Conservation (phyloP, 257 asterid genomes). For the Apocynum venetum region DNA sequence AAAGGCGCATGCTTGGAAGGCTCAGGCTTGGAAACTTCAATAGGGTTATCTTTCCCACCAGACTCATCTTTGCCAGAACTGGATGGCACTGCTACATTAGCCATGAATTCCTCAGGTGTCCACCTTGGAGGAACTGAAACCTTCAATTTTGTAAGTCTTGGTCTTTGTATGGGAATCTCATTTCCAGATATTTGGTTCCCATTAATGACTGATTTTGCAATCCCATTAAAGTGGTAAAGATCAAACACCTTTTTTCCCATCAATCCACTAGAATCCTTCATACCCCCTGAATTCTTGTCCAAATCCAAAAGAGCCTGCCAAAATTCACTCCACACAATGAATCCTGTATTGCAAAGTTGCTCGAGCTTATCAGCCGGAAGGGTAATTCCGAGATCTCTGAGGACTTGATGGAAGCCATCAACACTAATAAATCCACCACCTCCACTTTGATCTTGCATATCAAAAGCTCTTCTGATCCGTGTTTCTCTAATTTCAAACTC, state of each 20-base stretch:
- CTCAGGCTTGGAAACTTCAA: slow-evolving; percentile 56
- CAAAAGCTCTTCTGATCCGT: slow-evolving; percentile 80
- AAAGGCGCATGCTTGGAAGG: slow-evolving; percentile 79
- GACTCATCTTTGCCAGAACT: slow-evolving; percentile 30
- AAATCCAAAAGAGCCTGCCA: slow-evolving; percentile 84
- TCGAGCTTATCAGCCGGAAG: slow-evolving; percentile 69
- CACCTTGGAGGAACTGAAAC: slow-evolving; percentile 96
- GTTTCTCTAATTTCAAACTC: slow-evolving; percentile 75
- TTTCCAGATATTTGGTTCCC: slow-evolving; percentile 46
- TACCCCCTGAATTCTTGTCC: slow-evolving; percentile 78
- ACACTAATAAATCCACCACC: slow-evolving; percentile 97
- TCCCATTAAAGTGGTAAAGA: slow-evolving; percentile 92
- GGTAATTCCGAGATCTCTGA: slow-evolving; percentile 50
- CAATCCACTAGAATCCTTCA: slow-evolving; percentile 77
- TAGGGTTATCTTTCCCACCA: slow-evolving; percentile 26
- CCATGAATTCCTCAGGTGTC: slow-evolving; percentile 94
- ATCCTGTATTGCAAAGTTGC: slow-evolving; percentile 63
- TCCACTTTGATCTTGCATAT: slow-evolving; percentile 94
- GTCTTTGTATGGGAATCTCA: slow-evolving; percentile 64
- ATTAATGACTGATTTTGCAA: slow-evolving; percentile 68
- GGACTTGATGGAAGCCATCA: slow-evolving; percentile 81
- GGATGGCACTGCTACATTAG: slow-evolving; percentile 35
- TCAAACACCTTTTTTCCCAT: slow-evolving; percentile 85
- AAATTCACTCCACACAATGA: slow-evolving; percentile 92
- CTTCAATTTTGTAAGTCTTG: slow-evolving; percentile 70